A percentile compares a stretch with the other conserved stretches of the same genome.
Conservation (phyloP, 495 filamentous ascomycete genomes). For the Penicillium bovifimosum region DNA sequence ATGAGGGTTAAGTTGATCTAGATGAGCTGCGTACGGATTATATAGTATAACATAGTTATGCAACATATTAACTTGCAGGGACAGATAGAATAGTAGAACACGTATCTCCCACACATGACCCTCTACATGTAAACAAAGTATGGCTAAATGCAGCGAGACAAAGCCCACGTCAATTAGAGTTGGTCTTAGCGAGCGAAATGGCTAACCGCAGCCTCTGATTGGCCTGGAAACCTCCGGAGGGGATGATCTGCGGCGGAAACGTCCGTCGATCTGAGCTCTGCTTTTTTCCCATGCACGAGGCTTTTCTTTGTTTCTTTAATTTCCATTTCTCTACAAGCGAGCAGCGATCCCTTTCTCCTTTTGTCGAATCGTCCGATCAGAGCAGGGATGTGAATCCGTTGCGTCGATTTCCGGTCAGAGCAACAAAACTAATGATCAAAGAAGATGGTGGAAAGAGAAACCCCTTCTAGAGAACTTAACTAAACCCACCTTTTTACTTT, state of each 20-base stretch:
- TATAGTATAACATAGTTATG: too few relatives aligned
- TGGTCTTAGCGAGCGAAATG: constrained; percentile 21
- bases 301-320: not conserved
- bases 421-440: not conserved
- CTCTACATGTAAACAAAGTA: too few relatives aligned
- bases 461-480: too few relatives aligned
- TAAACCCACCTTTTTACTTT: too few relatives aligned
- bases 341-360: constrained; percentile 9
- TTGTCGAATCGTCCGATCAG: constrained; percentile 14
- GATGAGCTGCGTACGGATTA: too few relatives aligned
- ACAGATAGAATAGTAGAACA: too few relatives aligned
- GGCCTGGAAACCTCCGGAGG: constrained; percentile 31
- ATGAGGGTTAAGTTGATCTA: too few relatives aligned
- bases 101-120: too few relatives aligned
- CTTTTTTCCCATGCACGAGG: not conserved
- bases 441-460: too few relatives aligned
- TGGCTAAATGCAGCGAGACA: not conserved
- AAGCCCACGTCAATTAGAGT: constrained; percentile 18
- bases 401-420: constrained; percentile 1
- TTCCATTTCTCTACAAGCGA: not conserved
- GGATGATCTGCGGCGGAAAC: constrained; percentile 38
- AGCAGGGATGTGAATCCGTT: constrained; percentile 15
- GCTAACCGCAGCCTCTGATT: constrained; percentile 30
- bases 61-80: too few relatives aligned
- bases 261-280: constrained; percentile 28